These are phyloP conservation scores for Canariomyces notabilis DNA, from an alignment of 2,329 filamentous ascomycete genomes.

Conservation along the genomic window DNA sequence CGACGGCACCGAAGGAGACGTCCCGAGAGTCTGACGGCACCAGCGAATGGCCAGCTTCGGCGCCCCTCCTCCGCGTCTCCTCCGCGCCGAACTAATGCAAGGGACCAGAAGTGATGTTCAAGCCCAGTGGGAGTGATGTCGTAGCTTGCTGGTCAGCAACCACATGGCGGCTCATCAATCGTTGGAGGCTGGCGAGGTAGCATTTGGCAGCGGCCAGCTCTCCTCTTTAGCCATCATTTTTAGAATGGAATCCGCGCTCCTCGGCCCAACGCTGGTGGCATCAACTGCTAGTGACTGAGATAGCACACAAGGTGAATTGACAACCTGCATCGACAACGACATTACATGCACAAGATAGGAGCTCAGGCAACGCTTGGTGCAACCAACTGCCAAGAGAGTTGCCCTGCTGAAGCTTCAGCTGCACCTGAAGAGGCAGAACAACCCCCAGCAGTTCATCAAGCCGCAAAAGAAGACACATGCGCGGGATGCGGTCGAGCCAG, in stretches of 20 bases:
- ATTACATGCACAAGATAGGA: too few species aligned
- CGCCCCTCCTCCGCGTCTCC: constrained; percentile 13
- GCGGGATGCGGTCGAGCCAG: too few species aligned
- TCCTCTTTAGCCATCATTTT: not conserved
- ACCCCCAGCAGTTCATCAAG: too few species aligned
- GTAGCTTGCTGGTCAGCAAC: constrained; percentile 1
- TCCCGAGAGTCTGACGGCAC: constrained; percentile 6
- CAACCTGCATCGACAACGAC: too few species aligned
- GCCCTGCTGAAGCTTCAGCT: too few species aligned
- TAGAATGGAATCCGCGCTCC: not conserved
- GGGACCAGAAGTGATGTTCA: constrained; percentile 12
- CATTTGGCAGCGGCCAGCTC: not conserved
- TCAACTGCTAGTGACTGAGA: not conserved
- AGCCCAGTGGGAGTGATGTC: constrained; percentile 1
- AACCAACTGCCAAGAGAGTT: too few species aligned
- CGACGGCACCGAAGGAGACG: constrained; percentile 5
- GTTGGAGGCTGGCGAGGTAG: not conserved
- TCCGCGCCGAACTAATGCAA: constrained; percentile 15
- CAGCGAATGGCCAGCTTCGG: constrained; percentile 13
- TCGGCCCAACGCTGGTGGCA: not conserved
- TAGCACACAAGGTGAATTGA: too few species aligned
- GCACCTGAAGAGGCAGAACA: too few species aligned
- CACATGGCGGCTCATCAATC: constrained; percentile 15
- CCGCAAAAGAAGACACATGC: too few species aligned
- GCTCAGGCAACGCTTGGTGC: too few species aligned